phyloP scores from a whole-genome alignment of 768 basidiomycete genomes.

The Pulveroboletus sp. region DNA sequence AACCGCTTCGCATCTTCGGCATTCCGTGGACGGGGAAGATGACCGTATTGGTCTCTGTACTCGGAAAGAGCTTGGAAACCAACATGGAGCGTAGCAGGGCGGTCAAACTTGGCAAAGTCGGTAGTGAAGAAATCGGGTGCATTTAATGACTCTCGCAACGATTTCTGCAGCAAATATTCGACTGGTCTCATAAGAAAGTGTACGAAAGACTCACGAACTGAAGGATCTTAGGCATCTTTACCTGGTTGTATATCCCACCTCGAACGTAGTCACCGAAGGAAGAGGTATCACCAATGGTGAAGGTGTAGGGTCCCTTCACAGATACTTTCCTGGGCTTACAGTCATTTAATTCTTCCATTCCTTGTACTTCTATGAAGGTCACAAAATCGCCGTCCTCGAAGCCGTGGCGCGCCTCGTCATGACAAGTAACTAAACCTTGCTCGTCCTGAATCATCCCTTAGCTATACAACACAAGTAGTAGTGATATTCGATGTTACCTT shows the following conservation, averaged over 20 bases:
- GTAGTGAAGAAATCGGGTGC: slow-evolving; percentile 87
- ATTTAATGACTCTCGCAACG: slow-evolving; percentile 77
- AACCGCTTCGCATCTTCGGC: slow-evolving; percentile 69
- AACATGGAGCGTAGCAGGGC: slow-evolving; percentile 82
- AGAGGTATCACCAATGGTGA: slow-evolving; percentile 90
- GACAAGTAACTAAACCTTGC: slow-evolving; percentile 91
- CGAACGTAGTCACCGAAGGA: slow-evolving; percentile 69
- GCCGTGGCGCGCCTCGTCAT: slow-evolving; percentile 96
- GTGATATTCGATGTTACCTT: slow-evolving; percentile 45
- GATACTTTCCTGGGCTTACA: slow-evolving; percentile 89
- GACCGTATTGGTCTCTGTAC: slow-evolving; percentile 59
- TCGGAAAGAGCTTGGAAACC: slow-evolving; percentile 92
- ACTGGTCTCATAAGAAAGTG: not conserved
- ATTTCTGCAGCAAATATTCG: slow-evolving; percentile 59
- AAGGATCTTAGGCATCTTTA: slow-evolving; percentile 97
- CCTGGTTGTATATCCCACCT: slow-evolving; percentile 95
- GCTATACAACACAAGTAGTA: not conserved
- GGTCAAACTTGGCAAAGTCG: slow-evolving; percentile 96
- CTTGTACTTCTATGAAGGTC: slow-evolving; percentile 93
- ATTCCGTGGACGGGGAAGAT: slow-evolving; percentile 80
- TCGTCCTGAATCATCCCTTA: slow-evolving; percentile 46
- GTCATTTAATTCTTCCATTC: slow-evolving; percentile 86
- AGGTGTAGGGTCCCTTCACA: slow-evolving; percentile 97
- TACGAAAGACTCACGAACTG: slow-evolving; percentile 68
- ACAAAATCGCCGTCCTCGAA: slow-evolving; percentile 99